Percentiles rank a stretch among this genome's conserved stretches.
Evolutionary conservation across 2,329 filamentous ascomycete species (phyloP).

Genomic region (Cladosporium sp.): DNA sequence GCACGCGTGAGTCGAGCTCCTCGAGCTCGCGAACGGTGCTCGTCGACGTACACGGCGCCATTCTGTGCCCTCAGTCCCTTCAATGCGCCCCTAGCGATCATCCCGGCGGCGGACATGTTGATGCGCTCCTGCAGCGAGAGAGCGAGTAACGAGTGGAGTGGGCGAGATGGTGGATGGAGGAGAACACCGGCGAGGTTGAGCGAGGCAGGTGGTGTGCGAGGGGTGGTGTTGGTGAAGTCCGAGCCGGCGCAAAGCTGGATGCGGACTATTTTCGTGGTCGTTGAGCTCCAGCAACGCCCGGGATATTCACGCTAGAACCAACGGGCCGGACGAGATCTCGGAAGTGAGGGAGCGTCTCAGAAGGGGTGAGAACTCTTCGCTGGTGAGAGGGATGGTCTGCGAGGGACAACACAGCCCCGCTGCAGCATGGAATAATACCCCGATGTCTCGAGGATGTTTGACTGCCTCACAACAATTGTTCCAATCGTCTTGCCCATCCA

Average conservation of each 20-base stretch:
- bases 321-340: too few relatives aligned
- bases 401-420: too few relatives aligned
- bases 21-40: not conserved
- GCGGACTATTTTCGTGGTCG: slow-evolving; percentile 6
- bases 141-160: slow-evolving; percentile 8
- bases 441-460: too few relatives aligned
- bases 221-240: not conserved
- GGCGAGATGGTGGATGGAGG: slow-evolving; percentile 1
- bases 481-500: too few relatives aligned
- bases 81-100: slow-evolving; percentile 29
- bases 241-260: not conserved
- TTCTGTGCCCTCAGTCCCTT: slow-evolving; percentile 27
- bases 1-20: not conserved
- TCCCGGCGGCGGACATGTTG: slow-evolving; percentile 4
- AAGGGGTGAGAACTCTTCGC: too few relatives aligned
- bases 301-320: too few relatives aligned
- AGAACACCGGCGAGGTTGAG: slow-evolving; percentile 2
- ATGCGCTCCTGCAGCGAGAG: not conserved
- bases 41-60: slow-evolving; percentile 28
- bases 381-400: too few relatives aligned
- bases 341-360: too few relatives aligned
- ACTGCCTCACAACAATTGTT: too few relatives aligned
- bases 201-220: not conserved
- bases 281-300: not conserved
- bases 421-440: too few relatives aligned